A percentile compares a stretch with the other conserved stretches of the same genome.
These are phyloP conservation scores for Huntiella savannae DNA, from an alignment of 2,329 filamentous ascomycete genomes.

Conservation along the genomic window DNA sequence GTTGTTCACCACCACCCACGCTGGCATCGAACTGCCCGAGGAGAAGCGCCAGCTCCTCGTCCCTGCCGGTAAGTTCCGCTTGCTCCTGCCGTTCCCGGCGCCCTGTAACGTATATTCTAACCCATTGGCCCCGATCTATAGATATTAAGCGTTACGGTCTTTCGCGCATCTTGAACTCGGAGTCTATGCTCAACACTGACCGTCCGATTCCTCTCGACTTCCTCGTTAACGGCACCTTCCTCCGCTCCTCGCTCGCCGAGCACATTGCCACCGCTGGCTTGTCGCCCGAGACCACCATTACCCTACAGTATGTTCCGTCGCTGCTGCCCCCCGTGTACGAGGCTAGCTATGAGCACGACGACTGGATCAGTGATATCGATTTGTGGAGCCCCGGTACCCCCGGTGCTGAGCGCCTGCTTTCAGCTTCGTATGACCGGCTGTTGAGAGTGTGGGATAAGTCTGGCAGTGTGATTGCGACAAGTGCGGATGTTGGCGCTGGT, in stretches of 20 bases:
- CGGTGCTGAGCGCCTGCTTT: conserved; percentile 48
- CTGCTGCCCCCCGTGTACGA: conserved; percentile 77
- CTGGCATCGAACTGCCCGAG: conserved; percentile 43
- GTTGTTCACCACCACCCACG: conserved; percentile 44
- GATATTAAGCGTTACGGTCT: conserved; percentile 53
- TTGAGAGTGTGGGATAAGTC: conserved; percentile 79
- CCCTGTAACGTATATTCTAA: neutral
- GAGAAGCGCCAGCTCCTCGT: conserved; percentile 42
- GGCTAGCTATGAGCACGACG: conserved; percentile 87
- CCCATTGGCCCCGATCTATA: conserved; percentile 15
- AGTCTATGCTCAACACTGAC: conserved; percentile 47
- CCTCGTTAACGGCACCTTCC: conserved; percentile 80
- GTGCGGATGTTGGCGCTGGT: conserved; percentile 42
- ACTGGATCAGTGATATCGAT: conserved; percentile 85
- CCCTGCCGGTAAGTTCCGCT: conserved; percentile 29
- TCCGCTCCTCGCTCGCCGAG: conserved; percentile 76
- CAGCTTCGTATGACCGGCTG: conserved; percentile 81
- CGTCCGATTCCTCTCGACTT: conserved; percentile 74
- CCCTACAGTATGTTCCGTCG: conserved; percentile 83
- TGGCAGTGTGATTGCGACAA: conserved; percentile 66
- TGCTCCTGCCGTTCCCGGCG: neutral
- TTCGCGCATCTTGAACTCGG: conserved; percentile 51
- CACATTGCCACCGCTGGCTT: conserved; percentile 75
- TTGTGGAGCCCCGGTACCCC: conserved; percentile 46
- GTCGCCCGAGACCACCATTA: conserved; percentile 70